Conservation (phyloP, 2,329 filamentous ascomycete species). For the Cytospora paraplurivora region DNA sequence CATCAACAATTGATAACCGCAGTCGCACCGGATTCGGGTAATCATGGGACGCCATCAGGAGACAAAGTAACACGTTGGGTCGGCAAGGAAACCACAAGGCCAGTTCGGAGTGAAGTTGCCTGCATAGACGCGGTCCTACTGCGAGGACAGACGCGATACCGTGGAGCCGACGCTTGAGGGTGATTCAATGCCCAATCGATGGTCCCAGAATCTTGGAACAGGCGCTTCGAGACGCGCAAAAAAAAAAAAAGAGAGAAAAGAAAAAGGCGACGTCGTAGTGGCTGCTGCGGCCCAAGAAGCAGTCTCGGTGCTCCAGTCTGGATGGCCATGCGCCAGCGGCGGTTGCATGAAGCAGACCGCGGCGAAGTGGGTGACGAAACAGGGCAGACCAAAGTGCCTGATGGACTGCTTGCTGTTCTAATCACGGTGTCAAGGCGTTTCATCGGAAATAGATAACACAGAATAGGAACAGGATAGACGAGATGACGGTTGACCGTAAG, state of each 20-base stretch:
- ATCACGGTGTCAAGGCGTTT: neutral
- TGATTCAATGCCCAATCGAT: slow-evolving; percentile 9
- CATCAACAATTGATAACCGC: neutral
- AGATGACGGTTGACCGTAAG: neutral
- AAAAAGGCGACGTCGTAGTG: slow-evolving; percentile 1
- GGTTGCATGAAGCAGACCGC: neutral
- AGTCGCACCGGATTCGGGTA: slow-evolving; percentile 1
- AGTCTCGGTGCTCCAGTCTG: neutral
- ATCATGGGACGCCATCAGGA: neutral
- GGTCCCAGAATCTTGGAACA: slow-evolving; percentile 13
- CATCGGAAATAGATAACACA: neutral
- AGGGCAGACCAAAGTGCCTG: neutral
- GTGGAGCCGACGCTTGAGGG: neutral
- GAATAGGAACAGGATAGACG: neutral
- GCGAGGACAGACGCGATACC: slow-evolving; percentile 13
- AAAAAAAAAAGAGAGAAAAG: no score
- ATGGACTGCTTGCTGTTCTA: neutral
- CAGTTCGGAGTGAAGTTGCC: neutral
- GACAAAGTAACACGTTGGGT: slow-evolving; percentile 1
- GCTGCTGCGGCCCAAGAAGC: slow-evolving; percentile 6
- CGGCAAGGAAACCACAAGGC: neutral
- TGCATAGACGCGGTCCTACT: slow-evolving; percentile 14
- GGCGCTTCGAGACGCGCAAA: slow-evolving; percentile 22
- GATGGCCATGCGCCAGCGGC: neutral
- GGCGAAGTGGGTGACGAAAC: neutral